Conservation (phyloP, 1,139 yeast species). For the Chernovozyma sophiae-reginae region DNA sequence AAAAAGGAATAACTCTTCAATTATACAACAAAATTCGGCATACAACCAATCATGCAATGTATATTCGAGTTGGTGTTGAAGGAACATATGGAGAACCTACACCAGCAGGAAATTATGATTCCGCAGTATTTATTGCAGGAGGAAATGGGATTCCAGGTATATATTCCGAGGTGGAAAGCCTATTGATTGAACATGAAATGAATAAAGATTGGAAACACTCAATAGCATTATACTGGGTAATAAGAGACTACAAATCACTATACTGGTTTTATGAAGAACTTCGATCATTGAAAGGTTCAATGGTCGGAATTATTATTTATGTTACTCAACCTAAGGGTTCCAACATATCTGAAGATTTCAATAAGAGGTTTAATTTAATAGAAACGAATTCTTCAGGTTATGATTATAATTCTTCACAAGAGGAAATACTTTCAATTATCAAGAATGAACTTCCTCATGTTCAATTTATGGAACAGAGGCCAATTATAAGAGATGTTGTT, state of each 20-base stretch:
- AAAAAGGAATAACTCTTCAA: slow-evolving; percentile 35
- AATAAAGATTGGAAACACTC: slow-evolving; percentile 7
- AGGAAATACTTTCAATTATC: slow-evolving; percentile 7
- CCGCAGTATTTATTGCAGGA: slow-evolving; percentile 39
- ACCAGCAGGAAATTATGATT: slow-evolving; percentile 31
- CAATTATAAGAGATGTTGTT: slow-evolving; percentile 25
- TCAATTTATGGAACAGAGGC: slow-evolving; percentile 31
- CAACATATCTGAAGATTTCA: slow-evolving; percentile 10
- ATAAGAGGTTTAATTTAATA: slow-evolving; percentile 4
- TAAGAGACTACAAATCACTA: slow-evolving; percentile 38
- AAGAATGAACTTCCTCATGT: slow-evolving; percentile 24
- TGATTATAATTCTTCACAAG: neutral
- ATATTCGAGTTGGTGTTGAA: slow-evolving; percentile 36
- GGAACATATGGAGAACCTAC: slow-evolving; percentile 45
- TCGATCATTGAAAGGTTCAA: neutral
- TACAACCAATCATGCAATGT: slow-evolving; percentile 20
- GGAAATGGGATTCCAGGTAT: slow-evolving; percentile 50
- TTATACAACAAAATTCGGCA: slow-evolving; percentile 24
- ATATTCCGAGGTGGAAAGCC: slow-evolving; percentile 26
- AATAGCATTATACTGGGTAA: slow-evolving; percentile 31
- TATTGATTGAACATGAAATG: neutral
- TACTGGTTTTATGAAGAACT: slow-evolving; percentile 51
- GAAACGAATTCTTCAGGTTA: neutral
- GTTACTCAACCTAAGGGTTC: slow-evolving; percentile 24
- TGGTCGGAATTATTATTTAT: slow-evolving; percentile 17